Evolutionary conservation across 352 stramenopile species (phyloP), one percentile per base, ranked within the genome.

Genomic region (Globisporangium paddicum): DNA sequence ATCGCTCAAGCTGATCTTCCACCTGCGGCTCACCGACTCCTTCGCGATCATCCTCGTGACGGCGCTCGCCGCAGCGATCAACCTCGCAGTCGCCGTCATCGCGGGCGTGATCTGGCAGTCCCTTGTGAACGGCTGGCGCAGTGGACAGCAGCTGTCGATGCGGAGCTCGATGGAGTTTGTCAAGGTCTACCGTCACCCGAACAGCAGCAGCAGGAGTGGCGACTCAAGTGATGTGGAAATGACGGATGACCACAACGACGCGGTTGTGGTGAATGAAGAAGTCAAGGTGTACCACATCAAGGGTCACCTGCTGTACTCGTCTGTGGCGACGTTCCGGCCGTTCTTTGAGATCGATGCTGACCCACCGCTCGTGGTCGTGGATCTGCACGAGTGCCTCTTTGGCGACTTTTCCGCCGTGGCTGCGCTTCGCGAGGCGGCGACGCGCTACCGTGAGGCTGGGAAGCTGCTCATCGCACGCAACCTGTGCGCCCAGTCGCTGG

Each of bases 71-170:
- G 82, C 87, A 1, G 80, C 82, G n/a, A 88, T 82, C 63, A 96
- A 97, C 62, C 62, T 97, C 34, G 87, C 87, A 6, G 77, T 96
- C 58, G 89, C 85, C 2, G 89, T 97, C 30, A 84, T 87, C 26
- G 82, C 76, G 1, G 89, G 87, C n/a, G 80, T 95, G 14, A 54
- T 97, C 37, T 92, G 86, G 73, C 86, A 90, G 42, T 80, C 81
- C 28, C 66, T 95, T 2, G 86, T 95, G 18, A 86, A 90, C 63
- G 77, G 83, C 11, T 96, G 89, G 87, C 82, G 88, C 52, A 81
- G 68, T 50, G 86, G 86, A 18, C 60, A 69, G 16, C 67, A 77
- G 59, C 56, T 88, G 32, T 64, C 73, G 14, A 66, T 72, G 46
- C 71, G 46, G 18, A 79, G n/a, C n/a, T 69, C 61, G 1, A 73